phyloP scores from a whole-genome alignment of 257 asterid genomes.

The Forsythia viridissima region DNA sequence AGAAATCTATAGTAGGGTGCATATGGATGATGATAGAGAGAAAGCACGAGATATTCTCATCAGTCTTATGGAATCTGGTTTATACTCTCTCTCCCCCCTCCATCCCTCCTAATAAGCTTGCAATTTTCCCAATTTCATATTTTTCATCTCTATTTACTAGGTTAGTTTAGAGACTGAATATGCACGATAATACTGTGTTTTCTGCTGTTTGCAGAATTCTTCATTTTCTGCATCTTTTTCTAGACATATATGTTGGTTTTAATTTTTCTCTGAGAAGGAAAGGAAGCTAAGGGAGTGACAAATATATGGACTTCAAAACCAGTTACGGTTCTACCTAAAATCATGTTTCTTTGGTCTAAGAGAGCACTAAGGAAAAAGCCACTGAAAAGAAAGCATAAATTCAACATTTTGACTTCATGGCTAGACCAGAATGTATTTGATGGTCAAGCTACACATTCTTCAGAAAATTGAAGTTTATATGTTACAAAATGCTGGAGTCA shows the following conservation, averaged over 20 bases:
- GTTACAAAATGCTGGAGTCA: not conserved
- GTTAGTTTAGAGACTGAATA: not conserved
- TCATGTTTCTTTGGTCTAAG: not conserved
- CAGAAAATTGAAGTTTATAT: conserved; percentile 6
- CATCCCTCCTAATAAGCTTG: not conserved
- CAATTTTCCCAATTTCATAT: conserved; percentile 3
- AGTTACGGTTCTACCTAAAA: not conserved
- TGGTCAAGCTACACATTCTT: not conserved
- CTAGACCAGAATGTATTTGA: not conserved
- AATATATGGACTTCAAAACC: not conserved
- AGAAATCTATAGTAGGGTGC: conserved; percentile 59
- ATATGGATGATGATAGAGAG: conserved; percentile 61
- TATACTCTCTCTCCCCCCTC: conserved; percentile 10
- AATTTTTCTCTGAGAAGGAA: not conserved
- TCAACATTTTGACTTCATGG: not conserved
- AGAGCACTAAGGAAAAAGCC: not conserved
- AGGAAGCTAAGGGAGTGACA: not conserved
- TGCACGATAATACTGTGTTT: conserved; percentile 5
- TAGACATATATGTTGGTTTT: not conserved
- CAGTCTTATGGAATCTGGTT: conserved; percentile 62
- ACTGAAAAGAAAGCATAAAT: not conserved
- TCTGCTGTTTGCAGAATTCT: conserved; percentile 8
- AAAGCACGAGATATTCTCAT: conserved; percentile 49
- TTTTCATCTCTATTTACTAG: conserved; percentile 13
- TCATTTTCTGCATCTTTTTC: not conserved